phyloP scores from a whole-genome alignment of 2,329 filamentous ascomycete species.

The Nakataea oryzae region DNA sequence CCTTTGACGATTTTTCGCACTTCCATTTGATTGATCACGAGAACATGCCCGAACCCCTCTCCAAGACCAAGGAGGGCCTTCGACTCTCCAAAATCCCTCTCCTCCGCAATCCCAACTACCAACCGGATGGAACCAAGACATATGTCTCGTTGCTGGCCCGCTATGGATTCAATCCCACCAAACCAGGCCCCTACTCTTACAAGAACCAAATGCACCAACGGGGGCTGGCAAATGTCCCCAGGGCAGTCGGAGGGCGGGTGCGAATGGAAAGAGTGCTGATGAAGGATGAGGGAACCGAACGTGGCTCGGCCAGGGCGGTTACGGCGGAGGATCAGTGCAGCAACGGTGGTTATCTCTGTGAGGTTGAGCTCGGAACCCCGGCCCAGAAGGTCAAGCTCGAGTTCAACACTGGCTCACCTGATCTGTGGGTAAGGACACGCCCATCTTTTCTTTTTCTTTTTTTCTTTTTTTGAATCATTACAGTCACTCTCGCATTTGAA shows the following conservation, averaged over 20 bases:
- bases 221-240: constrained; percentile 32
- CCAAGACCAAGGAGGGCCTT: constrained; percentile 16
- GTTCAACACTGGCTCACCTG: constrained; percentile 62
- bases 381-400: constrained; percentile 50
- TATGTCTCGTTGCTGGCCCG: constrained; percentile 52
- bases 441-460: not conserved
- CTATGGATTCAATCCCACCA: constrained; percentile 24
- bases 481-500: not conserved
- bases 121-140: constrained; percentile 48
- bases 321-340: constrained; percentile 56
- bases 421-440: constrained; percentile 47
- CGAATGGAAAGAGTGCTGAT: constrained; percentile 33
- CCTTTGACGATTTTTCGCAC: not conserved
- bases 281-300: constrained; percentile 24
- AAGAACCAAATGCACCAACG: constrained; percentile 35
- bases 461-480: not conserved
- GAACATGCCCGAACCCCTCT: not conserved
- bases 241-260: constrained; percentile 35
- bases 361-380: constrained; percentile 55
- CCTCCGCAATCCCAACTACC: constrained; percentile 48
- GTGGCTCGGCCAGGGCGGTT: constrained; percentile 33
- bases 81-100: constrained; percentile 35
- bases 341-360: constrained; percentile 54
- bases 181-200: constrained; percentile 48
- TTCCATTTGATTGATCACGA: not conserved